A percentile compares a stretch with the other conserved stretches of the same genome.
These are phyloP conservation scores for Tephrocybe sp. DNA, from an alignment of 768 basidiomycete species.

Conservation along the genomic window DNA sequence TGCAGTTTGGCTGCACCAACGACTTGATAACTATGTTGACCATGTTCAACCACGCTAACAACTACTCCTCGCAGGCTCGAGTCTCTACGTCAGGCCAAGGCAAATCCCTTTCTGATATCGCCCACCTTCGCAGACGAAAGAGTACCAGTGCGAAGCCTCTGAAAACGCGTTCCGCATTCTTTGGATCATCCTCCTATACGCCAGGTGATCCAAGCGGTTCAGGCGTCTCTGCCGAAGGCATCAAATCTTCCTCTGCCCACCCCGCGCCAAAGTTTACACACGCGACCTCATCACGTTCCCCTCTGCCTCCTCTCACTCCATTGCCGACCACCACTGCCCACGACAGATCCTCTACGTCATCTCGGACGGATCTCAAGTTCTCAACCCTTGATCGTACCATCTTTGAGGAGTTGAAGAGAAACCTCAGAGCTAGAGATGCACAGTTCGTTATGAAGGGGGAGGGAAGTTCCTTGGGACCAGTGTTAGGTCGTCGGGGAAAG, in stretches of 20 bases:
- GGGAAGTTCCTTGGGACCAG: slow-evolving; percentile 29
- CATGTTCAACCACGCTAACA: slow-evolving; percentile 10
- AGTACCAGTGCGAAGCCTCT: slow-evolving; percentile 30
- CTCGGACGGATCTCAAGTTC: slow-evolving; percentile 36
- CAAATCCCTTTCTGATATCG: slow-evolving; percentile 25
- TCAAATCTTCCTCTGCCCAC: slow-evolving; percentile 2
- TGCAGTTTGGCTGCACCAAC: slow-evolving; percentile 1
- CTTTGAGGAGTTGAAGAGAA: slow-evolving; percentile 53
- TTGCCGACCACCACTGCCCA: slow-evolving; percentile 6
- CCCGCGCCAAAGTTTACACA: slow-evolving; percentile 15
- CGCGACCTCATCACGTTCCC: slow-evolving; percentile 8
- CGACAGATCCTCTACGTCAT: slow-evolving; percentile 8
- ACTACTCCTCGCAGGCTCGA: slow-evolving; percentile 23
- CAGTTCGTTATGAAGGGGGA: slow-evolving; percentile 57
- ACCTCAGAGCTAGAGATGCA: slow-evolving; percentile 50
- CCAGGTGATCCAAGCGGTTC: not conserved
- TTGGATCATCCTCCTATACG: slow-evolving; percentile 16
- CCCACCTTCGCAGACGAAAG: slow-evolving; percentile 32
- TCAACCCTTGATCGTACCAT: slow-evolving; percentile 65
- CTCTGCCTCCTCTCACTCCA: slow-evolving; percentile 8
- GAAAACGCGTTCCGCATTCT: slow-evolving; percentile 20
- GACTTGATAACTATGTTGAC: slow-evolving; percentile 16
- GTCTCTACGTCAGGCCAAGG: slow-evolving; percentile 23
- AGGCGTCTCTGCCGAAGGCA: not conserved
- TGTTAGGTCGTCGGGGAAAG: slow-evolving; percentile 35